Conservation (phyloP, 306 rosid species). For the Gastrolobium villosum region DNA sequence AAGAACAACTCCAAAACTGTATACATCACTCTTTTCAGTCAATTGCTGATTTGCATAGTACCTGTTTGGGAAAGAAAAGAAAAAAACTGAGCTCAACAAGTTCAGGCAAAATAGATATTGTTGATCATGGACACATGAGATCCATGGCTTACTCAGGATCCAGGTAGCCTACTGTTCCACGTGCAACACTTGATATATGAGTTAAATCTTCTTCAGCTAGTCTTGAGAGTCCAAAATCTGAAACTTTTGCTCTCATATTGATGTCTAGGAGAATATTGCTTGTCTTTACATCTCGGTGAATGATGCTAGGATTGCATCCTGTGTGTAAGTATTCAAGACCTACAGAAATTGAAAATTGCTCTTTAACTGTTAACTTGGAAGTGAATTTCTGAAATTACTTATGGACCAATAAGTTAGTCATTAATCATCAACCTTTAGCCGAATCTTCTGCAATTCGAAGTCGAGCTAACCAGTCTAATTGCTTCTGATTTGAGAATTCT, state of each 20-base stretch:
- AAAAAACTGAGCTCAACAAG: conserved; percentile 26
- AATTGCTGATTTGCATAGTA: conserved; percentile 94
- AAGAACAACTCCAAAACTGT: conserved; percentile 94
- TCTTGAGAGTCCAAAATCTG: conserved; percentile 95
- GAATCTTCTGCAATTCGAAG: conserved; percentile 95
- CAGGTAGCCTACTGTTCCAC: conserved; percentile 94
- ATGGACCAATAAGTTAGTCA: conserved; percentile 43
- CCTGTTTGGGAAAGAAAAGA: conserved; percentile 52
- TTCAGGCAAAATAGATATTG: conserved; percentile 34
- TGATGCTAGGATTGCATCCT: conserved; percentile 97
- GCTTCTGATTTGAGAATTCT: conserved; percentile 66
- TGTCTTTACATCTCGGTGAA: conserved; percentile 93
- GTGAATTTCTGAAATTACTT: conserved; percentile 35
- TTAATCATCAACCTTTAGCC: conserved; percentile 75
- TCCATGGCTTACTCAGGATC: conserved; percentile 90
- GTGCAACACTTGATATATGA: conserved; percentile 89
- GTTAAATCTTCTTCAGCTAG: conserved; percentile 95
- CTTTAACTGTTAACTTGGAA: conserved; percentile 38
- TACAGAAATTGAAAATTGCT: conserved; percentile 49
- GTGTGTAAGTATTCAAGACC: conserved; percentile 98
- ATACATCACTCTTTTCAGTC: conserved; percentile 95
- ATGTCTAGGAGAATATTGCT: conserved; percentile 94
- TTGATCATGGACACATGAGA: conserved; percentile 24
- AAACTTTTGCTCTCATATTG: conserved; percentile 97
- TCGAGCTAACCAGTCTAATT: conserved; percentile 85